Percentiles rank a stretch among this genome's conserved stretches.
Conservation (phyloP, 371 early-diverging fungal genomes). For the Mucor mucedo region DNA sequence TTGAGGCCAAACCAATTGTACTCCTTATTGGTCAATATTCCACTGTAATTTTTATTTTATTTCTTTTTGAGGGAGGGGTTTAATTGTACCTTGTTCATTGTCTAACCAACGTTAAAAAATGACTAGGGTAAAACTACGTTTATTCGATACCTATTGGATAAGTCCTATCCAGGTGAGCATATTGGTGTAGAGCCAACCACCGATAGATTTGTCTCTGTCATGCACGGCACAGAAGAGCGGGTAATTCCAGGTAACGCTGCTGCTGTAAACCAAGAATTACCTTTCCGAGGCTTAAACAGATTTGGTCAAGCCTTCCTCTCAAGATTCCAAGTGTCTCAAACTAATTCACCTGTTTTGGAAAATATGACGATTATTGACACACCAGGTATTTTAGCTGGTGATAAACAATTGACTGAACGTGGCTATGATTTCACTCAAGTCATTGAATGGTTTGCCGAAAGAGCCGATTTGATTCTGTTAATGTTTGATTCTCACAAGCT, state of each 20-base stretch:
- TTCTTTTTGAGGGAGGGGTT: too few relatives aligned
- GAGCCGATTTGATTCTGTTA: conserved; percentile 81
- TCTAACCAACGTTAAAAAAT: not conserved
- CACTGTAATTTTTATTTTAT: conserved; percentile 46
- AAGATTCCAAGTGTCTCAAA: conserved; percentile 85
- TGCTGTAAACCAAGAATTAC: conserved; percentile 83
- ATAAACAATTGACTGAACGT: conserved; percentile 80
- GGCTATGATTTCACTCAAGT: conserved; percentile 84
- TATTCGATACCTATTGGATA: conserved; percentile 82
- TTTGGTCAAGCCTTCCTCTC: conserved; percentile 86
- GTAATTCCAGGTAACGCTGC: conserved; percentile 91
- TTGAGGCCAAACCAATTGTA: conserved; percentile 86
- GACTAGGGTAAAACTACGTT: conserved; percentile 81
- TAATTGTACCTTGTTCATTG: not conserved
- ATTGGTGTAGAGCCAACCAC: conserved; percentile 92
- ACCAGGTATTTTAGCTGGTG: conserved; percentile 88
- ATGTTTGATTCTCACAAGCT: conserved; percentile 90
- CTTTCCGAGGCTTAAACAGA: conserved; percentile 74
- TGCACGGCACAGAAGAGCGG: conserved; percentile 73
- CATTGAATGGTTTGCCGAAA: conserved; percentile 86
- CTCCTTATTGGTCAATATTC: conserved; percentile 87
- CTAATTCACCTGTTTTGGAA: conserved; percentile 71
- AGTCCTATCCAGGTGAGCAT: conserved; percentile 82
- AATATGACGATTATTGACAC: conserved; percentile 88
- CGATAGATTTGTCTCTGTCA: conserved; percentile 85